A percentile compares a stretch with the other conserved stretches of the same genome.
Conservation (phyloP, 768 basidiomycete genomes). For the Mycena belliarum region DNA sequence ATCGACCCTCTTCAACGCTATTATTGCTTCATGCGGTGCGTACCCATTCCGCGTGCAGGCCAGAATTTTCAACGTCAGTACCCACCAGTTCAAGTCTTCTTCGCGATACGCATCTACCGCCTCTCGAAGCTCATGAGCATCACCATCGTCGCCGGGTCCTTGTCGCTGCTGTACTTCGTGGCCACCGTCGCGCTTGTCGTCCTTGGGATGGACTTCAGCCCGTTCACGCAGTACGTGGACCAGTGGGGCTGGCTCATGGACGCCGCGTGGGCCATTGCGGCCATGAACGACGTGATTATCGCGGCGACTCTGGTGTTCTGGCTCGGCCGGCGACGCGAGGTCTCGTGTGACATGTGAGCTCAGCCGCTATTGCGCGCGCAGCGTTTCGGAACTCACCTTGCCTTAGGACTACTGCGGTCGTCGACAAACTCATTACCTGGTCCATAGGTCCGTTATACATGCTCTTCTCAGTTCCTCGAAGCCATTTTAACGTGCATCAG, state of each 20-base stretch:
- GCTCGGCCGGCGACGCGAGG: background rate
- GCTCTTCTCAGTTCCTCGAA: background rate
- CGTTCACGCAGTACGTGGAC: background rate
- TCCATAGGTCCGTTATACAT: slow-evolving; percentile 1
- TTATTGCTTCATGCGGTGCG: slow-evolving; percentile 12
- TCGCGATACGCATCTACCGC: slow-evolving; percentile 16
- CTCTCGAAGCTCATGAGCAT: slow-evolving; percentile 12
- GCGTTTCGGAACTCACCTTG: background rate
- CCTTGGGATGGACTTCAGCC: background rate
- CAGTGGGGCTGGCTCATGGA: slow-evolving; percentile 13
- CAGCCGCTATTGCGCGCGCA: no score
- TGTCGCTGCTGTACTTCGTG: slow-evolving; percentile 11
- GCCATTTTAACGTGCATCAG: background rate
- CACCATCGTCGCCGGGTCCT: slow-evolving; percentile 10
- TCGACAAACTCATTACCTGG: slow-evolving; percentile 15
- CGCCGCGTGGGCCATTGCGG: slow-evolving; percentile 9
- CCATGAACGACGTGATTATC: slow-evolving; percentile 10
- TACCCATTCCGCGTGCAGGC: background rate
- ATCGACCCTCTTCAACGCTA: slow-evolving; percentile 9
- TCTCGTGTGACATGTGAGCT: background rate
- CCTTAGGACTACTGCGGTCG: background rate
- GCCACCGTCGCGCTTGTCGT: background rate
- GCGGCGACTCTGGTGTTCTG: slow-evolving; percentile 1
- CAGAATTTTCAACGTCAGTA: background rate
- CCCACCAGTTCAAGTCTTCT: slow-evolving; percentile 15